These are phyloP conservation scores for Diaporthe destruens DNA, from an alignment of 2,329 filamentous ascomycete species.

Conservation along the genomic window DNA sequence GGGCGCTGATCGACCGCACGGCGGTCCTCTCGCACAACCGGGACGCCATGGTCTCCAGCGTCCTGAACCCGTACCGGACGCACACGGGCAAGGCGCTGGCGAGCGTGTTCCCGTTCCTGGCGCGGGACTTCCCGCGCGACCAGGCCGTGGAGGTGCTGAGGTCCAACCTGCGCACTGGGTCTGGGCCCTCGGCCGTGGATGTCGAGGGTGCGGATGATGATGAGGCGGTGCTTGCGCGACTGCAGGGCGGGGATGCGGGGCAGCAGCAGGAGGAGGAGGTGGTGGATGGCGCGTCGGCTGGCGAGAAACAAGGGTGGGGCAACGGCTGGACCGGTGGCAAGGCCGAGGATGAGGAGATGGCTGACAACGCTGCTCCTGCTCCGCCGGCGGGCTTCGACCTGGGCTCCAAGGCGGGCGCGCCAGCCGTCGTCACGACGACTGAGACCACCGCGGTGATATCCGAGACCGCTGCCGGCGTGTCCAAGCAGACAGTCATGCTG, in stretches of 20 bases:
- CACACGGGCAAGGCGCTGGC: slow-evolving; percentile 73
- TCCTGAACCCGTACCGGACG: slow-evolving; percentile 80
- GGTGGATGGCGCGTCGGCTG: slow-evolving; percentile 48
- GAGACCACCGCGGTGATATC: slow-evolving; percentile 24
- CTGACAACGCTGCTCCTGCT: slow-evolving; percentile 40
- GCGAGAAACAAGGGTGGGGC: slow-evolving; percentile 3
- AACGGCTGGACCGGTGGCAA: slow-evolving; percentile 41
- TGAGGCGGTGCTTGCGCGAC: slow-evolving; percentile 49
- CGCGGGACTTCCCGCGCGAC: slow-evolving; percentile 72
- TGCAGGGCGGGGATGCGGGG: slow-evolving; percentile 50
- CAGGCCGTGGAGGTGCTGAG: slow-evolving; percentile 78
- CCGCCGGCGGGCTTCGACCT: slow-evolving; percentile 35
- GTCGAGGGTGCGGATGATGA: slow-evolving; percentile 65
- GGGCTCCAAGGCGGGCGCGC: background rate
- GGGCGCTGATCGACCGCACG: slow-evolving; percentile 83
- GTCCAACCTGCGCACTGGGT: slow-evolving; percentile 65
- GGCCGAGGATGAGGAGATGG: slow-evolving; percentile 45
- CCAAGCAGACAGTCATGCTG: slow-evolving; percentile 38
- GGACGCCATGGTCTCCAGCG: slow-evolving; percentile 82
- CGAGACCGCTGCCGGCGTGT: background rate
- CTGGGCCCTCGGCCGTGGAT: slow-evolving; percentile 43
- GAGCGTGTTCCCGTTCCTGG: slow-evolving; percentile 85
- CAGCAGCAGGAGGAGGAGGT: slow-evolving; percentile 53
- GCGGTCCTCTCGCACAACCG: slow-evolving; percentile 79
- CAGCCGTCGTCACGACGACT: slow-evolving; percentile 23